Evolutionary conservation across 2,329 filamentous ascomycete species (phyloP).

Genomic region (Ophiostoma sp.): DNA sequence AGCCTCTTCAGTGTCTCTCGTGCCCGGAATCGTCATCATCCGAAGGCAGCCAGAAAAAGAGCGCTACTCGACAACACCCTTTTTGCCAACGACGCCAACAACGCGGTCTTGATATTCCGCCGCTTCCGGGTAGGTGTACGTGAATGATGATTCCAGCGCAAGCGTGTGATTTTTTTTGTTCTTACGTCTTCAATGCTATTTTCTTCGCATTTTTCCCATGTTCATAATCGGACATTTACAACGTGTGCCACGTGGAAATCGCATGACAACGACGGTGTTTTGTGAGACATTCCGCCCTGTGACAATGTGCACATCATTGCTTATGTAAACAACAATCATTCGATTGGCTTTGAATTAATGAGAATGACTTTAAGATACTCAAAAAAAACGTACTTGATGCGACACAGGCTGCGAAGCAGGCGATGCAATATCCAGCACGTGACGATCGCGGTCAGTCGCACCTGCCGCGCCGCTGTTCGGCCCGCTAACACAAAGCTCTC

Average conservation of each 20-base stretch:
- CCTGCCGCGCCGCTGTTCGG: neutral
- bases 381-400: neutral
- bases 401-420: too few species aligned
- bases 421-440: too few species aligned
- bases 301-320: neutral
- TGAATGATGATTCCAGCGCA: neutral
- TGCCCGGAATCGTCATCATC: conserved; percentile 4
- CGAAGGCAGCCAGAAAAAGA: conserved; percentile 3
- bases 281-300: neutral
- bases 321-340: neutral
- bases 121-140: neutral
- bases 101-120: neutral
- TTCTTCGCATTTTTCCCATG: too few species aligned
- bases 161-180: neutral
- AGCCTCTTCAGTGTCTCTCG: neutral
- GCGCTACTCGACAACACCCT: neutral
- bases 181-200: too few species aligned
- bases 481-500: neutral
- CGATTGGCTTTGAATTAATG: neutral
- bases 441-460: neutral
- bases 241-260: conserved; percentile 4
- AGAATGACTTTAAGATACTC: neutral
- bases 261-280: neutral
- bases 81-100: neutral
- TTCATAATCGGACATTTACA: neutral